Base-by-base conservation (phyloP, 805 yeast species). In the Sugiyamaella chiloensis region DNA sequence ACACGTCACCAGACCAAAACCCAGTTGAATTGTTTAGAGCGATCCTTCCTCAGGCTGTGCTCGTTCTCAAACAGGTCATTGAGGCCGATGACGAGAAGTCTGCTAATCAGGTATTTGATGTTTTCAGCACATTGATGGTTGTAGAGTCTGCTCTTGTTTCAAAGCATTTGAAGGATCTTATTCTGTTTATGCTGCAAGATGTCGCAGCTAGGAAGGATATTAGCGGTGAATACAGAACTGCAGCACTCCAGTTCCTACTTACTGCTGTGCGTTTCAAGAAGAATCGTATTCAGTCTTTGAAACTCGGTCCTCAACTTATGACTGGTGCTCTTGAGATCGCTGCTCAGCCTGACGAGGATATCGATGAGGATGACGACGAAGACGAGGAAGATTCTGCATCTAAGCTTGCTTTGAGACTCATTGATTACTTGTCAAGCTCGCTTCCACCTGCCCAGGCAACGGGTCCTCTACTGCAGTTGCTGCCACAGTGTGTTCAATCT, bases 381-480 rank as follows among this genome's bases (percentile, higher is more conserved):
- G 96, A 89, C 67, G 96, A 89, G 70, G 98, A 91, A 68, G 85
- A 81, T 60, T 77, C 82, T 47, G 95, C 96, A 48, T 68, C 81
- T 37, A 67, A 84, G 43, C 75, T 88, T 55, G 96, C 95, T 12
- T 75, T 89, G 59, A 80, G 96, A 69, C 72, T 91, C 50, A 66
- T 93, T 46, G 85, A 87, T 45, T 78, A 79, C 61, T 80, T 91
- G 56, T 79, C 98, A 14, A 72, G 83, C 39, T 89, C 84, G 61
- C 74, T 93, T 60, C 96, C 99, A 46, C 96, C 98, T 42, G 79
- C 88, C 36, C 99, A 93, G 67, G 95, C 87, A 48, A 81, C 90
- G 55, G 77, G 74, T 54, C 91, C 96, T 37, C 75, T 91, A 53
- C 74, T 88, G 52, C 86, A 81, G 55, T 78, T 76, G 55, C 66